Evolutionary conservation across 495 filamentous ascomycete species (phyloP), one percentile per base, ranked within the genome.

Genomic region (Hypoxylon cercidicola): DNA sequence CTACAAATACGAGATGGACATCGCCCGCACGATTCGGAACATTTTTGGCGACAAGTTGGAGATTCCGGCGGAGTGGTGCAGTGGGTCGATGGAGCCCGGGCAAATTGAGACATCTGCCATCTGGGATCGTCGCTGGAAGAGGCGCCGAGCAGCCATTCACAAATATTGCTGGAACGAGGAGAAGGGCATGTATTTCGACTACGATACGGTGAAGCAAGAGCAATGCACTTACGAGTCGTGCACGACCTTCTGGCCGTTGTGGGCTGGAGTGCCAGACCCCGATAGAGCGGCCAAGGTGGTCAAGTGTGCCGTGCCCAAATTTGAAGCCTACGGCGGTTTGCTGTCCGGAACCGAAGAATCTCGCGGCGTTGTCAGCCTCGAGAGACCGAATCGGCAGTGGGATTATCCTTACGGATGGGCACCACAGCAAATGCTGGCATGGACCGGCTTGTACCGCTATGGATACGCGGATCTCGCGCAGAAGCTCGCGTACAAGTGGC

Each of bases 321-420:
- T 99, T 62, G 95, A 99, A 75, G 88, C 83, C 4, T 87, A 87
- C 60, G 95, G 95, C 28, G 95, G 95, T 9, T 81, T 99, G n/a
- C 87, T 94, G 2, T 93, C 92, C 0, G 93, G 92, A 20, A 97
- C 94, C 0, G 85, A 96, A 74, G 82, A 90, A 72, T 94, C 90
- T 21, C 90, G 95, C 23, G 95, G 95, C 16, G 81, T 79, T 9
- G 81, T 97, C 55, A 87, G 88, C 12, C 70, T 97, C n/a, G 85
- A 90, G 64, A 84, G 92, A 11, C 95, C 95, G 2, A 97, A 96
- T 68, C 86, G 93, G 32, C 95, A 99, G 74, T 99, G 95, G 95
- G 95, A 99, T 74, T 99, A 93, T 73, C 95, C 95, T 1, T 97
- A 93, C 72, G 95, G 95, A 44, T 99, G 95, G 95, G 94, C 95